Conservation (phyloP, 2,329 filamentous ascomycete species). For the Rutstroemia sp. region DNA sequence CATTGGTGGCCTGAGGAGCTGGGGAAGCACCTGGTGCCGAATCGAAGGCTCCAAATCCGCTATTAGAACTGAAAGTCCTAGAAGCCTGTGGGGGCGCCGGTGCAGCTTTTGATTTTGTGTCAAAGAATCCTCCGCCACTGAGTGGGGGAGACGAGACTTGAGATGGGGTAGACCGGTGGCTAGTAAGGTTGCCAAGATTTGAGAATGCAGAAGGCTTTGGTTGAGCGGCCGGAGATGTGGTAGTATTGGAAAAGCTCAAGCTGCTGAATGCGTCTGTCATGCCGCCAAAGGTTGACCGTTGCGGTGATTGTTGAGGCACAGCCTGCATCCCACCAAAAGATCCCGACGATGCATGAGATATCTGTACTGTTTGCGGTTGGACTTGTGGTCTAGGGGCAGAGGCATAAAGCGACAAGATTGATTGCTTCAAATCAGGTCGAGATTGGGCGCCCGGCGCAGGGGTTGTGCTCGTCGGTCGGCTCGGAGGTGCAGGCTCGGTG, state of each 20-base stretch:
- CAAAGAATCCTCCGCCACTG: slow-evolving; percentile 73
- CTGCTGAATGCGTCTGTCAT: slow-evolving; percentile 75
- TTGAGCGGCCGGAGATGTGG: slow-evolving; percentile 39
- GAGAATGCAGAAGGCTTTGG: slow-evolving; percentile 39
- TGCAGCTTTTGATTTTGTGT: slow-evolving; percentile 56
- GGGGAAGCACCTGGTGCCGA: slow-evolving; percentile 37
- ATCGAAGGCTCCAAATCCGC: slow-evolving; percentile 56
- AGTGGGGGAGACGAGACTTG: slow-evolving; percentile 41
- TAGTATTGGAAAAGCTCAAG: slow-evolving; percentile 48
- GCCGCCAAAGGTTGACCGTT: slow-evolving; percentile 39
- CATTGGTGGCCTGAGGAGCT: slow-evolving; percentile 24
- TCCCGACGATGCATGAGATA: slow-evolving; percentile 46
- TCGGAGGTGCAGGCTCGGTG: slow-evolving; percentile 58
- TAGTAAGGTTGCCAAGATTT: slow-evolving; percentile 35
- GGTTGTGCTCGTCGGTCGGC: slow-evolving; percentile 74
- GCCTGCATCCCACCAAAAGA: slow-evolving; percentile 61
- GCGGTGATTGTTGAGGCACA: slow-evolving; percentile 36
- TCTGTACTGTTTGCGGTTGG: slow-evolving; percentile 36
- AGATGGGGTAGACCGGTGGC: slow-evolving; percentile 33
- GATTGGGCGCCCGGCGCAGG: slow-evolving; percentile 61
- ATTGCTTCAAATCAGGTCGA: slow-evolving; percentile 91
- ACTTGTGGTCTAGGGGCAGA: slow-evolving; percentile 72
- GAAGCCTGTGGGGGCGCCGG: slow-evolving; percentile 37
- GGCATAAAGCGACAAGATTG: slow-evolving; percentile 90
- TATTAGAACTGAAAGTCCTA: slow-evolving; percentile 45